phyloP scores from a whole-genome alignment of 2,329 filamentous ascomycete species.

The Penicillium freii region DNA sequence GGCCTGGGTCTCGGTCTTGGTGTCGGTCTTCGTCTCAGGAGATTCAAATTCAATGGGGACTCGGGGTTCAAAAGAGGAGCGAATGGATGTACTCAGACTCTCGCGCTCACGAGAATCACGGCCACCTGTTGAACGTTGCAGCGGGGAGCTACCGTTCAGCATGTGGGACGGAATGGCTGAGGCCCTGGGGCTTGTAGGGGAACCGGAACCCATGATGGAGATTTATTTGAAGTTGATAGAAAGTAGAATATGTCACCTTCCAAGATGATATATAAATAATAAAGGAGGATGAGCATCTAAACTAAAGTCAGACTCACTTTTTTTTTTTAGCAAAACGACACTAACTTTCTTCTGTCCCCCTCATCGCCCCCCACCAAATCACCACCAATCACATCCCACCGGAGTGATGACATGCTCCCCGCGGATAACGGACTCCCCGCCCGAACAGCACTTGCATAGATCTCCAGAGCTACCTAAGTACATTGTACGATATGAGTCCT shows the following conservation, averaged over 20 bases:
- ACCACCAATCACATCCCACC: slow-evolving; percentile 1
- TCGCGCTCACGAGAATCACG: slow-evolving; percentile 57
- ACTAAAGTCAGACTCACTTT: neutral
- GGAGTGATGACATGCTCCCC: slow-evolving; percentile 8
- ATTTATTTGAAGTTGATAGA: neutral
- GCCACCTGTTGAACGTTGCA: slow-evolving; percentile 46
- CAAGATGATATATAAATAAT: neutral
- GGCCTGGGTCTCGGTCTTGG: slow-evolving; percentile 13
- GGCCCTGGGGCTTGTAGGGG: slow-evolving; percentile 47
- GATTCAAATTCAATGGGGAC: slow-evolving; percentile 33
- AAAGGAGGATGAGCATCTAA: neutral
- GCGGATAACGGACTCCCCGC: neutral
- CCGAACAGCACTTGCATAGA: neutral
- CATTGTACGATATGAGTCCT: neutral
- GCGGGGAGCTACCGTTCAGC: slow-evolving; percentile 55
- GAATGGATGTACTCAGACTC: slow-evolving; percentile 58
- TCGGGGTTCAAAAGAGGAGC: slow-evolving; percentile 53
- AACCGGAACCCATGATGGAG: slow-evolving; percentile 47
- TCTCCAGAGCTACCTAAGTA: neutral
- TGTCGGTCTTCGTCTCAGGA: slow-evolving; percentile 15
- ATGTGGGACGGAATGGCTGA: slow-evolving; percentile 58
- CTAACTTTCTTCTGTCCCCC: slow-evolving; percentile 12
- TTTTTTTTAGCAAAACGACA: slow-evolving; percentile 3
- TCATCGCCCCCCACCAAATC: slow-evolving; percentile 6
- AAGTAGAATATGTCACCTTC: neutral